A percentile compares a stretch with the other conserved stretches of the same genome.
These are phyloP conservation scores for Nakataea oryzae DNA, from an alignment of 2,329 filamentous ascomycete genomes.

Conservation along the genomic window DNA sequence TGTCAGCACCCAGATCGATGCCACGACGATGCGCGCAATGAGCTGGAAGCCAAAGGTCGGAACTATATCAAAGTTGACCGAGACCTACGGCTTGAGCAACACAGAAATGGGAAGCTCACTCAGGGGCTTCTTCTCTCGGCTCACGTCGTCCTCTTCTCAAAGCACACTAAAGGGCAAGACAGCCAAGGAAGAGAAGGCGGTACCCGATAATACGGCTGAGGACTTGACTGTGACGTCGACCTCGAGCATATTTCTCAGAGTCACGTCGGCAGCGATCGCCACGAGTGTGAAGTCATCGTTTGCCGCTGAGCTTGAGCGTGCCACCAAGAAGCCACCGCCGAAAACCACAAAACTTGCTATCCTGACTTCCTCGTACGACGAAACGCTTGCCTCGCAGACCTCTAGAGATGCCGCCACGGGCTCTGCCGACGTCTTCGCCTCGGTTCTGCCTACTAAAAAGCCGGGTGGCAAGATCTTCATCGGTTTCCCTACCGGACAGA, in stretches of 20 bases:
- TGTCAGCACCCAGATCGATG: slow-evolving; percentile 86
- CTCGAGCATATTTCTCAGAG: slow-evolving; percentile 78
- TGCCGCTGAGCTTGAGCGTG: slow-evolving; percentile 78
- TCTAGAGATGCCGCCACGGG: slow-evolving; percentile 27
- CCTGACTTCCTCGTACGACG: slow-evolving; percentile 83
- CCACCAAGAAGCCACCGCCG: slow-evolving; percentile 93
- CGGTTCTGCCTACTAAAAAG: slow-evolving; percentile 79
- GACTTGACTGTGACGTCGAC: slow-evolving; percentile 62
- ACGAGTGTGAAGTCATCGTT: slow-evolving; percentile 66
- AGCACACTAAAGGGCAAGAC: slow-evolving; percentile 40
- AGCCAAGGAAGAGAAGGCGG: slow-evolving; percentile 50
- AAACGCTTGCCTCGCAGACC: slow-evolving; percentile 55
- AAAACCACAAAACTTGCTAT: slow-evolving; percentile 79
- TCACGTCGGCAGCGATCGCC: slow-evolving; percentile 73
- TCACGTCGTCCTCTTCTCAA: slow-evolving; percentile 50
- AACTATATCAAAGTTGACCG: slow-evolving; percentile 28
- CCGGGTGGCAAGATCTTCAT: slow-evolving; percentile 84
- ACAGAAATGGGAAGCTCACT: slow-evolving; percentile 50
- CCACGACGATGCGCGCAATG: slow-evolving; percentile 76
- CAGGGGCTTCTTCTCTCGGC: slow-evolving; percentile 68
- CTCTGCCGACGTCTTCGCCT: slow-evolving; percentile 71
- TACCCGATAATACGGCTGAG: slow-evolving; percentile 54
- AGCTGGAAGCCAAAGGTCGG: slow-evolving; percentile 62
- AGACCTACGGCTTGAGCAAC: slow-evolving; percentile 37
- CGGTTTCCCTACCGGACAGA: slow-evolving; percentile 94